These are phyloP conservation scores for Somion occarium DNA, from an alignment of 1,284 basidiomycete species.

Conservation along the genomic window DNA sequence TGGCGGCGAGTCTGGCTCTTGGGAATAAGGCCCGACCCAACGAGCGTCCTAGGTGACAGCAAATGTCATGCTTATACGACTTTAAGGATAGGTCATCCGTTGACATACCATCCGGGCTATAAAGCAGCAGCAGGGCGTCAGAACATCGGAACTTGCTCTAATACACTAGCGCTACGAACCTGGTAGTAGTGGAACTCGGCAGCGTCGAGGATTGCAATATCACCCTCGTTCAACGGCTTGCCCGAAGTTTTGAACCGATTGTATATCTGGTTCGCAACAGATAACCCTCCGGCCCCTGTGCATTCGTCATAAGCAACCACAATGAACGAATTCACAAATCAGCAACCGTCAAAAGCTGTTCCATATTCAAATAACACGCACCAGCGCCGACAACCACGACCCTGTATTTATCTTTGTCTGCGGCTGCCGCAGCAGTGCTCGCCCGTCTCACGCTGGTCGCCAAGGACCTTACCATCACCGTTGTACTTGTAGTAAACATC, in stretches of 20 bases:
- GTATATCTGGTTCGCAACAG: constrained; percentile 81
- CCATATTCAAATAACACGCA: constrained; percentile 24
- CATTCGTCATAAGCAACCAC: no score
- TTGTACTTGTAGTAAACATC: constrained; percentile 12
- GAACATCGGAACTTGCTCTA: constrained; percentile 3
- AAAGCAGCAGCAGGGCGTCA: constrained; percentile 10
- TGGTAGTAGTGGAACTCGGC: constrained; percentile 78
- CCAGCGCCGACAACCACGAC: constrained; percentile 67
- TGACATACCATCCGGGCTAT: constrained; percentile 73
- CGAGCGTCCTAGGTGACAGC: constrained; percentile 70
- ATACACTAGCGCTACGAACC: constrained; percentile 33
- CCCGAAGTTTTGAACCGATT: constrained; percentile 69
- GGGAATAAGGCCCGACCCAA: constrained; percentile 80
- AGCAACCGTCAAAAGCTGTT: constrained; percentile 10
- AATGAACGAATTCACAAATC: constrained; percentile 4
- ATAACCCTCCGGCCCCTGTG: constrained; percentile 72
- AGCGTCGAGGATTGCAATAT: constrained; percentile 82
- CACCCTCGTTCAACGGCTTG: constrained; percentile 63
- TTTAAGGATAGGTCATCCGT: not conserved
- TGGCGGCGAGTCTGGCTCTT: constrained; percentile 66
- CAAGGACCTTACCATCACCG: constrained; percentile 10
- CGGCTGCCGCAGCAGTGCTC: constrained; percentile 32
- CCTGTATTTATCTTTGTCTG: constrained; percentile 48
- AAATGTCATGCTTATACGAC: not conserved
- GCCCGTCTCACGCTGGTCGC: constrained; percentile 23